Evolutionary conservation across 345 rosid genomes (phyloP), one percentile per base, ranked within the genome.

Genomic region (Citrus hindsii): DNA sequence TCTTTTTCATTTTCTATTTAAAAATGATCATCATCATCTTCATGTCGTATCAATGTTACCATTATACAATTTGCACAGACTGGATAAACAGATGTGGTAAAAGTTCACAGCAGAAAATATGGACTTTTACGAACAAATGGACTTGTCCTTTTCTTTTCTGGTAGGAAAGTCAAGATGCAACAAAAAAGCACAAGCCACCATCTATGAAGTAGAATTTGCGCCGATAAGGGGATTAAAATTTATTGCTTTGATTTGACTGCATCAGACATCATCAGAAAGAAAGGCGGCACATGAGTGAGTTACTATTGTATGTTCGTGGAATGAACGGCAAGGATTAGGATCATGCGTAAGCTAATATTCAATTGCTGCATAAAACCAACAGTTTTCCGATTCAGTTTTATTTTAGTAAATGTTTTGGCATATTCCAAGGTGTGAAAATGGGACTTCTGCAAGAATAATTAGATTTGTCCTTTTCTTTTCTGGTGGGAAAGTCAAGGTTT

Each of bases 401-500:
- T 14, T 33, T 16, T n/a, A 9, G 19, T 30, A 37, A 2, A 37
- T 67, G 25, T 13, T 67, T 38, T 67, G 71, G 37, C 60, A 9
- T 37, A 9, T 67, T 63, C 32, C 16, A 3, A 5, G 9, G 60
- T 40, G 60, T 28, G 21, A 48, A 28, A 21, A 33, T 63, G 2
- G 79, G 33, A 65, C 40, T 30, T 27, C 21, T 46, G 76, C 28
- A 35, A 21, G 75, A 73, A 13, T 51, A 51, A 51, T 12, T 58
- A 30, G 78, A 14, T 35, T 59, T 72, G 86, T 79, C 79, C 77
- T 71, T 85, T 65, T 83, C 86, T 67, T 77, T 81, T 51, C 74
- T 60, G 86, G 88, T 79, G 65, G 61, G 80, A 83, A 73, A 79
- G 82, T 85, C 77, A 56, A 69, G 82, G 68, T 59, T 42, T 38